Percentiles rank a stretch among this genome's conserved stretches.
Evolutionary conservation across 768 basidiomycete species (phyloP).

Genomic region (Amanita exitialis): DNA sequence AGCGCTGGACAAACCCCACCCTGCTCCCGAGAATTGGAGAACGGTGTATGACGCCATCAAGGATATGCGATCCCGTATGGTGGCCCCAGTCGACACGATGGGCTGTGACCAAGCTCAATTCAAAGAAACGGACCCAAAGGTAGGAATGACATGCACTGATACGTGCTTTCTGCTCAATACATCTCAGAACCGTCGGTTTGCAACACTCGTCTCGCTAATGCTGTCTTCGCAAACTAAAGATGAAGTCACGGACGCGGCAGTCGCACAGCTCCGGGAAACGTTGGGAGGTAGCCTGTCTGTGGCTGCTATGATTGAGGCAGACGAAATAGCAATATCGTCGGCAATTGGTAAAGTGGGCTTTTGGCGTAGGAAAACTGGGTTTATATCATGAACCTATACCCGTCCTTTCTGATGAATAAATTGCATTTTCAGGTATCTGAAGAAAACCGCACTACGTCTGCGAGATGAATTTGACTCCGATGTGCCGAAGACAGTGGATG

Average conservation of each 20-base stretch:
- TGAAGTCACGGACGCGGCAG: constrained; percentile 74
- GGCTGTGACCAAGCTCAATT: constrained; percentile 68
- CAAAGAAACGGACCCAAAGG: constrained; percentile 59
- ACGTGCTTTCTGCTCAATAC: neutral
- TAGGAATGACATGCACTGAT: constrained; percentile 15
- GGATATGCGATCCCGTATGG: constrained; percentile 59
- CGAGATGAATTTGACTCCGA: constrained; percentile 70
- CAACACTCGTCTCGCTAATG: constrained; percentile 89
- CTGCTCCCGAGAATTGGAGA: constrained; percentile 56
- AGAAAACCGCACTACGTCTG: constrained; percentile 59
- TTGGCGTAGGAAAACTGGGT: constrained; percentile 84
- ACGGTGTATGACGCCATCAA: constrained; percentile 66
- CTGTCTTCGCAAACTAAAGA: constrained; percentile 95
- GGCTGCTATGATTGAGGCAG: constrained; percentile 55
- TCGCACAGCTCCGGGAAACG: constrained; percentile 57
- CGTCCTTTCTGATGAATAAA: neutral
- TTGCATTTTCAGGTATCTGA: constrained; percentile 49
- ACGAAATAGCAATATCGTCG: constrained; percentile 50
- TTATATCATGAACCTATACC: constrained; percentile 14
- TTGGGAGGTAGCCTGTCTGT: constrained; percentile 77
- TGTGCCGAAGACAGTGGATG: constrained; percentile 83
- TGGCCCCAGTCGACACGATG: constrained; percentile 91
- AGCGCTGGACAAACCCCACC: constrained; percentile 49
- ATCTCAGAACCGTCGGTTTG: constrained; percentile 65
- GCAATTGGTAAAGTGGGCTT: constrained; percentile 90